Evolutionary conservation across 2,329 filamentous ascomycete genomes (phyloP), one percentile per base, ranked within the genome.

Genomic region (Thyridium curvatum): DNA sequence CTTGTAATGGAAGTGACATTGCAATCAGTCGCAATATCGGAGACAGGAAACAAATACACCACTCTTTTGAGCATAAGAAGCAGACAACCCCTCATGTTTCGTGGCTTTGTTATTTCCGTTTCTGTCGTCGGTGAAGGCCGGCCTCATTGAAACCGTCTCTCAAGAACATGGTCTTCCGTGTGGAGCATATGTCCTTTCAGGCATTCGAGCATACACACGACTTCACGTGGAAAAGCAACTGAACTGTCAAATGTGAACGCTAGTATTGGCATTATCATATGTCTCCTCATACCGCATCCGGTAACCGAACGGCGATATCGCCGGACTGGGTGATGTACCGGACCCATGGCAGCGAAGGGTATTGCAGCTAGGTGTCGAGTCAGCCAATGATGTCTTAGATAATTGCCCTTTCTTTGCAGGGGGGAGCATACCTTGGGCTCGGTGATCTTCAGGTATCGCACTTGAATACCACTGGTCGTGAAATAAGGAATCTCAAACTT

Each of bases 401-500:
- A 37, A 44, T 16, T 37, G 34, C 7, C 8, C 8, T 13, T 10
- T 15, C 18, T 30, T 13, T 14, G 30, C 9, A 36, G 34, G 48
- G 36, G 51, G 43, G 29, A 14, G 33, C 78, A 55, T 70, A 95
- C 91, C 87, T 98, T 98, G 34, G 93, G 93, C 66, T 98, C 93
- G 47, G 94, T 97, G 56, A 98, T 98, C 77, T 98, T 98, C 62
- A 98, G 67, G 63, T 98, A 98, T 55, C 93, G 80, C 54, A 98
- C 93, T 65, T 98, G 94, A 52, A 98, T 98, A 48, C 93, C 93
- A 66, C 86, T 94, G 3, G 94, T 98, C n/a, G 93, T 98, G 61
- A 98, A 98, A 67, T 98, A 98, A n/a, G 93, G 93, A 58, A 98
- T 98, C 71, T 98, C 93, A 61, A 98, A 98, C 70, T 98, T 98